A percentile compares a stretch with the other conserved stretches of the same genome.
Evolutionary conservation across 345 rosid species (phyloP).

Genomic region (Brassica incana): DNA sequence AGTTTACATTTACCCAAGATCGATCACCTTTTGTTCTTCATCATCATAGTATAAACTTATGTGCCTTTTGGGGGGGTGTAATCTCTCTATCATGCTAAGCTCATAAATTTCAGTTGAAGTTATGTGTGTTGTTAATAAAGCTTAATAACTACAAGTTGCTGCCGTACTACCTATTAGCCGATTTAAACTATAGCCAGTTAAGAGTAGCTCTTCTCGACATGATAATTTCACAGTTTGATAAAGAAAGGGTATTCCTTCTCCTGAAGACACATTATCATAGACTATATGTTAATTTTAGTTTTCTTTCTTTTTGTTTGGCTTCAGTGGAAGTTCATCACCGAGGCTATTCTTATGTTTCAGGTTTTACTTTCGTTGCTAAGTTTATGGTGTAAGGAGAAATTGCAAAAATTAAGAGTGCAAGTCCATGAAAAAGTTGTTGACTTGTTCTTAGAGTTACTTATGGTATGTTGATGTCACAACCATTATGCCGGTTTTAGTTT

Average conservation of each 20-base stretch:
- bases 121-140: neutral
- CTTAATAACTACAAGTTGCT: too few relatives aligned
- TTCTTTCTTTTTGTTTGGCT: neutral
- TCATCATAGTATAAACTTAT: neutral
- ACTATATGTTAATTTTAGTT: neutral
- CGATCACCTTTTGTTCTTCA: neutral
- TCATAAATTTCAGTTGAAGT: neutral
- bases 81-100: neutral
- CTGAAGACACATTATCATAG: neutral
- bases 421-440: conserved; percentile 42
- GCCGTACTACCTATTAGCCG: too few relatives aligned
- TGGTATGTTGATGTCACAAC: conserved; percentile 63
- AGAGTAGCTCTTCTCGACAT: neutral
- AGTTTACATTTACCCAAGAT: conserved; percentile 16
- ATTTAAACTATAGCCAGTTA: too few relatives aligned
- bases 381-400: conserved; percentile 38
- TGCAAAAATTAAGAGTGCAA: conserved; percentile 26
- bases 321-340: conserved; percentile 10
- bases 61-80: conserved; percentile 2
- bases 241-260: neutral
- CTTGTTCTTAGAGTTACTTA: conserved; percentile 40
- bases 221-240: neutral
- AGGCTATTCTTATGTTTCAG: conserved; percentile 27
- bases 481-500: conserved; percentile 83
- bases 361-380: conserved; percentile 20